These are phyloP conservation scores for Saccharomyces paradoxus DNA, from an alignment of 805 yeast genomes.

Conservation along the genomic window DNA sequence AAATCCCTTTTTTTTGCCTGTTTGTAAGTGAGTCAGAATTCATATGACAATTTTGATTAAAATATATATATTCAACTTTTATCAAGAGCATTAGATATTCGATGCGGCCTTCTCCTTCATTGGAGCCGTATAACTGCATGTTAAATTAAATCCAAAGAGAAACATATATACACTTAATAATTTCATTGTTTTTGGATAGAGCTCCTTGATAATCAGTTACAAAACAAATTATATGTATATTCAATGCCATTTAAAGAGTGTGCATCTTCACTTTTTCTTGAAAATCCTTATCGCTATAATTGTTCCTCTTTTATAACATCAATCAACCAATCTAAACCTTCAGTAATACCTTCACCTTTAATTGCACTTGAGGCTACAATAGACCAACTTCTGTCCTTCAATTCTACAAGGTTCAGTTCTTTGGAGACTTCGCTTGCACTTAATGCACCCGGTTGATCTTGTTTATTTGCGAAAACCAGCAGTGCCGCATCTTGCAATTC, in stretches of 20 bases:
- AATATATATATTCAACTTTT: neutral
- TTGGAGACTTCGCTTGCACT: slow-evolving; percentile 89
- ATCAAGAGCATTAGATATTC: neutral
- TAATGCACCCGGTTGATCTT: slow-evolving; percentile 91
- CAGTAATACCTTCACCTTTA: slow-evolving; percentile 89
- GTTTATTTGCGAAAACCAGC: slow-evolving; percentile 90
- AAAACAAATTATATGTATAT: neutral
- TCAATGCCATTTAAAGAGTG: neutral
- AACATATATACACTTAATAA: neutral
- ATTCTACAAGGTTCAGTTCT: slow-evolving; percentile 70
- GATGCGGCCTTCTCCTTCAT: neutral
- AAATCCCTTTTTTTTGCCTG: neutral
- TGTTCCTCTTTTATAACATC: slow-evolving; percentile 95
- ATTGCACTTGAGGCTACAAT: slow-evolving; percentile 93
- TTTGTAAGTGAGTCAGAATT: neutral
- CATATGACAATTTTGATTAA: neutral
- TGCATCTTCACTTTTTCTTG: neutral
- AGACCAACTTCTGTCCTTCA: slow-evolving; percentile 95
- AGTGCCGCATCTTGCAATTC: slow-evolving; percentile 82
- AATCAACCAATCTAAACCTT: slow-evolving; percentile 93
- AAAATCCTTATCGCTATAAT: slow-evolving; percentile 33
- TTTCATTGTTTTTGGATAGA: neutral
- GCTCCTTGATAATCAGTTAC: neutral
- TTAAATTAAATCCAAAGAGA: neutral
- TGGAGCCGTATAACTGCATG: neutral